These are phyloP conservation scores for Acer campestre DNA, from an alignment of 345 rosid species.

Conservation along the genomic window DNA sequence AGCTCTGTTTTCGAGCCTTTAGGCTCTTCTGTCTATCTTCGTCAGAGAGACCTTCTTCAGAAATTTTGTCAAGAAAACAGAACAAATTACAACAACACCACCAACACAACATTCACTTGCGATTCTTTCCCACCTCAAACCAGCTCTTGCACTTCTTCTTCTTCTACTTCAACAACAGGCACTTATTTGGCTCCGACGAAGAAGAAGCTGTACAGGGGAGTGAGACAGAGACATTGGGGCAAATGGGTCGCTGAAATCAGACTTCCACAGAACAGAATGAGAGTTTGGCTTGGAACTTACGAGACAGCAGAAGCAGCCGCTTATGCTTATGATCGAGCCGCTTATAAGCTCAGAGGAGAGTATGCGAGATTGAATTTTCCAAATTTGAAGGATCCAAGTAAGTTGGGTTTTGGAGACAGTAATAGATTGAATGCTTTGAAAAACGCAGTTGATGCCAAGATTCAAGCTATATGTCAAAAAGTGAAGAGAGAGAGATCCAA, in stretches of 20 bases:
- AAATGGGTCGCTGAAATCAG: conserved; percentile 99
- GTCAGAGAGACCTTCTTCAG: conserved; percentile 73
- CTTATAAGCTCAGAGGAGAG: conserved; percentile 94
- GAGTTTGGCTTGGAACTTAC: conserved; percentile 96
- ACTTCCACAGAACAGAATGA: conserved; percentile 90
- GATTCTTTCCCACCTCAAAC: conserved; percentile 30
- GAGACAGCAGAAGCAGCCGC: conserved; percentile 94
- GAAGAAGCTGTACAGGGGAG: conserved; percentile 95
- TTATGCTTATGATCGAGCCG: conserved; percentile 95
- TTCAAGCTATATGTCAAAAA: conserved; percentile 85
- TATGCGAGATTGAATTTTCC: conserved; percentile 93
- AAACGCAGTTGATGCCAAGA: conserved; percentile 77
- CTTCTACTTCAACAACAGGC: conserved; percentile 26
- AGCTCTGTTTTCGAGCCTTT: conserved; percentile 42
- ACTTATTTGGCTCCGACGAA: conserved; percentile 34
- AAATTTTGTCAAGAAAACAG: conserved; percentile 61
- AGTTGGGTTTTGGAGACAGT: conserved; percentile 63
- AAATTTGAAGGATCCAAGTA: conserved; percentile 60
- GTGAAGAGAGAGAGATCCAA: conserved; percentile 63
- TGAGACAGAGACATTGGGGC: conserved; percentile 99
- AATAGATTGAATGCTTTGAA: conserved; percentile 61
- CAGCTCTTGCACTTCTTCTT: conserved; percentile 18
- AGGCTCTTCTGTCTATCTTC: conserved; percentile 88
- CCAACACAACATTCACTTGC: neutral
- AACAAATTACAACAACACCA: conserved; percentile 13